Evolutionary conservation across 352 stramenopile species (phyloP).

Genomic region (Pseudoperonospora humuli): DNA sequence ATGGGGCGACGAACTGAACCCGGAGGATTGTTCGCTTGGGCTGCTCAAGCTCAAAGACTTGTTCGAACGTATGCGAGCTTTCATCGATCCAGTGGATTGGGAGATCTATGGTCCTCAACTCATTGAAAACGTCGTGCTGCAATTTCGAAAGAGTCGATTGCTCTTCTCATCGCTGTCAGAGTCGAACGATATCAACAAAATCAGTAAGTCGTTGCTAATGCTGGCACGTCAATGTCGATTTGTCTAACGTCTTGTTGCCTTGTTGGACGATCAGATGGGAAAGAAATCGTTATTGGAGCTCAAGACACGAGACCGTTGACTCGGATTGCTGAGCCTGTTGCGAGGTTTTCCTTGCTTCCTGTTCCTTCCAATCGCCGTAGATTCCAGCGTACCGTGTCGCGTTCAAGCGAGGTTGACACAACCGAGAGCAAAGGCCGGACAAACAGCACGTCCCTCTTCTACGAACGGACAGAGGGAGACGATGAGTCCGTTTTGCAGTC

Average conservation of each 20-base stretch:
- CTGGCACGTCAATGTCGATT: background rate
- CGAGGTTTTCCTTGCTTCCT: slow-evolving; percentile 74
- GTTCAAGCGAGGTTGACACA: slow-evolving; percentile 23
- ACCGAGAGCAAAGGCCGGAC: slow-evolving; percentile 18
- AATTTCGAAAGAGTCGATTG: slow-evolving; percentile 79
- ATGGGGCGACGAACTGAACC: slow-evolving; percentile 75
- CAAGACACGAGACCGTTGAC: slow-evolving; percentile 63
- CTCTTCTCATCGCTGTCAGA: slow-evolving; percentile 82
- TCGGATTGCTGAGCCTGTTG: slow-evolving; percentile 64
- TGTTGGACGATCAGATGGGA: slow-evolving; percentile 45
- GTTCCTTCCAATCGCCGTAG: slow-evolving; percentile 48
- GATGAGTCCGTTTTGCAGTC: slow-evolving; percentile 22
- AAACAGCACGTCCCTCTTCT: slow-evolving; percentile 33
- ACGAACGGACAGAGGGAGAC: slow-evolving; percentile 24
- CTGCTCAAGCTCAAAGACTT: slow-evolving; percentile 50
- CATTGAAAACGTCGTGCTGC: slow-evolving; percentile 78
- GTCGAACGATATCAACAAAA: slow-evolving; percentile 78
- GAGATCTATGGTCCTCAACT: slow-evolving; percentile 83
- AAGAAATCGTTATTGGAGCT: slow-evolving; percentile 54
- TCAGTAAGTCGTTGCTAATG: slow-evolving; percentile 41
- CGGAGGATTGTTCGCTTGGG: slow-evolving; percentile 41
- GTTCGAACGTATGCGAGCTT: slow-evolving; percentile 75
- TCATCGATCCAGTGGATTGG: slow-evolving; percentile 84
- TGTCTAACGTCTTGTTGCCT: slow-evolving; percentile 10
- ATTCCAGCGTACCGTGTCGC: slow-evolving; percentile 36